These are phyloP conservation scores for Salvia sclarea DNA, from an alignment of 305 asterid genomes.

Conservation along the genomic window DNA sequence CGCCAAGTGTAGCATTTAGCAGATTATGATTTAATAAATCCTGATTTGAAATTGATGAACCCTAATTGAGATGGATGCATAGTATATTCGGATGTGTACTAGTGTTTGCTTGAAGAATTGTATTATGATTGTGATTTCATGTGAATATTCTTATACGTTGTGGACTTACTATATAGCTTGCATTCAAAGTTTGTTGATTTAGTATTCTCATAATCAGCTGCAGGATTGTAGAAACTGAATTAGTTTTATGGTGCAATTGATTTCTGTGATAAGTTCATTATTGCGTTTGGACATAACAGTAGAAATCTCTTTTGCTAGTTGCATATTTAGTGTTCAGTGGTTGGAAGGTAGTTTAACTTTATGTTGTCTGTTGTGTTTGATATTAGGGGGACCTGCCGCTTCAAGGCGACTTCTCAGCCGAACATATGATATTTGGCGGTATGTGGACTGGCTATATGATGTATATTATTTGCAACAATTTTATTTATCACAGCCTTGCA, in stretches of 20 bases:
- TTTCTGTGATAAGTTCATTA: slow-evolving; percentile 7
- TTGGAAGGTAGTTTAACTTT: slow-evolving; percentile 24
- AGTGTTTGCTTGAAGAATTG: background rate
- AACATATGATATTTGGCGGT: slow-evolving; percentile 99
- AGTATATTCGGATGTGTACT: no score
- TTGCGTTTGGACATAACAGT: slow-evolving; percentile 2
- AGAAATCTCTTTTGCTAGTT: background rate
- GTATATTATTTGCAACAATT: background rate
- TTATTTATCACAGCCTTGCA: background rate
- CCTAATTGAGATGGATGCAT: no score
- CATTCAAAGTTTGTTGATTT: background rate
- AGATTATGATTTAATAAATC: no score
- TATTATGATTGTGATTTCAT: background rate
- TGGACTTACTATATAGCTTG: slow-evolving; percentile 8
- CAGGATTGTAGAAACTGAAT: background rate
- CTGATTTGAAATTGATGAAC: no score
- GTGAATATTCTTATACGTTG: background rate
- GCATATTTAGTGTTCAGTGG: slow-evolving; percentile 5
- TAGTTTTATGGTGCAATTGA: slow-evolving; percentile 11
- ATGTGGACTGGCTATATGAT: slow-evolving; percentile 26
- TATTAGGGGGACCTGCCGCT: slow-evolving; percentile 95
- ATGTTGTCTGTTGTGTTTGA: slow-evolving; percentile 22
- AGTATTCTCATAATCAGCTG: slow-evolving; percentile 14
- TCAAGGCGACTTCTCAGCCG: slow-evolving; percentile 99
- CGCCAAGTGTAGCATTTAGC: no score